These are phyloP conservation scores for Phyllosticta capitalensis DNA, from an alignment of 2,329 filamentous ascomycete species.

Conservation along the genomic window DNA sequence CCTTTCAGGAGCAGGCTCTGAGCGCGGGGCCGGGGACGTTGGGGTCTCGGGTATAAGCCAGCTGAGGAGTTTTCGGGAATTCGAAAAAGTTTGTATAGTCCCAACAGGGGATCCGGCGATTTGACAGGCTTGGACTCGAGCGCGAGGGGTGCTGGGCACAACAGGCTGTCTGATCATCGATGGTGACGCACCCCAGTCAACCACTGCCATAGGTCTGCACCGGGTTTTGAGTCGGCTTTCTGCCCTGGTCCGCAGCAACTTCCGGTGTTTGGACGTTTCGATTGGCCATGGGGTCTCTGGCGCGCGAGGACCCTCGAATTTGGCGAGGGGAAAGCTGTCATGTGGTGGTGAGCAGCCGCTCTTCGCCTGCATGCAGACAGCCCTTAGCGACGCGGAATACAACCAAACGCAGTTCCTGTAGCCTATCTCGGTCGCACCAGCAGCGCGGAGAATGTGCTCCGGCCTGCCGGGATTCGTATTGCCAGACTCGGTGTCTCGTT, in stretches of 20 bases:
- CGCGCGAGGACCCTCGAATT: not conserved
- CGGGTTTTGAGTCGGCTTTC: not conserved
- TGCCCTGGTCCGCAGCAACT: not conserved
- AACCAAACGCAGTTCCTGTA: slow-evolving; percentile 1
- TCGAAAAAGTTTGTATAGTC: not conserved
- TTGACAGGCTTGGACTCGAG: not conserved
- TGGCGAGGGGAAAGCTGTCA: slow-evolving; percentile 6
- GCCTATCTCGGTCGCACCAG: slow-evolving; percentile 2
- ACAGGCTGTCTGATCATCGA: not conserved
- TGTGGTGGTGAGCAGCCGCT: slow-evolving; percentile 10
- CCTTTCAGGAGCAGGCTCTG: not conserved
- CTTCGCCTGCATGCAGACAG: slow-evolving; percentile 8
- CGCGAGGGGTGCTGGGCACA: not conserved
- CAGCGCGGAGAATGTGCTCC: slow-evolving; percentile 1
- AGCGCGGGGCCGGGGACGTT: not conserved
- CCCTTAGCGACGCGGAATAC: slow-evolving; percentile 9
- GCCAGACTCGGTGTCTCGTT: not conserved
- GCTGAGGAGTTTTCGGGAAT: not conserved
- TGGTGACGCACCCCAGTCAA: not conserved
- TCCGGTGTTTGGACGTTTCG: not conserved
- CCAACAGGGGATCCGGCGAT: not conserved
- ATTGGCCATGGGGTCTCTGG: not conserved
- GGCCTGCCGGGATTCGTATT: not conserved
- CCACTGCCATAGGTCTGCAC: not conserved
- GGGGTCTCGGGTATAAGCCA: not conserved